Conservation (phyloP, 2,329 filamentous ascomycete species). For the Aspergillus ochraceus region DNA sequence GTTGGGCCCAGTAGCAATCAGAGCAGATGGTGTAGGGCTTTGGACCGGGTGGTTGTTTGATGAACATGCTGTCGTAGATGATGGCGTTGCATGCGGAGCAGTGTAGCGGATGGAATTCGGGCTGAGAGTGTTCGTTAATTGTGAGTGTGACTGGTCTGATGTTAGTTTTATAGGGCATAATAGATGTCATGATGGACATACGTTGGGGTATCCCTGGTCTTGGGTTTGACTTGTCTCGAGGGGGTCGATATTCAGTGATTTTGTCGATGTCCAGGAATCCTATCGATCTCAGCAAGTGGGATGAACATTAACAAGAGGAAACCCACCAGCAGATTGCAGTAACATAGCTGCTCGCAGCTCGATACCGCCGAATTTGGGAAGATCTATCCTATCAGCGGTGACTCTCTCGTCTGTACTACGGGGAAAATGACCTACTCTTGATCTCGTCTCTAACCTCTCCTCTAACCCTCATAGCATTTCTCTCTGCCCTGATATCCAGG, state of each 20-base stretch:
- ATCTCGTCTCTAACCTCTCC: not conserved
- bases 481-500: not conserved
- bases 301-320: not conserved
- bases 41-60: not conserved
- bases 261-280: conserved; percentile 43
- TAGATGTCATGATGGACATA: conserved; percentile 6
- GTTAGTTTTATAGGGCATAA: not conserved
- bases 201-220: conserved; percentile 24
- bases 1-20: conserved; percentile 31
- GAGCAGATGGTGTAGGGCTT: conserved; percentile 29
- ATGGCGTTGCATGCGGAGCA: conserved; percentile 18
- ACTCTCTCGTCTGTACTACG: not conserved
- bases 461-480: not conserved
- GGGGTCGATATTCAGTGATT: conserved; percentile 36
- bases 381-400: not conserved
- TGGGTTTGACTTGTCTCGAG: conserved; percentile 16
- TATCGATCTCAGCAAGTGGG: not conserved
- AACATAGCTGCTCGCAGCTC: conserved; percentile 31
- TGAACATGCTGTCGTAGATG: conserved; percentile 31
- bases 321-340: conserved; percentile 28
- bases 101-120: conserved; percentile 8
- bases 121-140: not conserved
- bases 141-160: not conserved
- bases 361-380: not conserved
- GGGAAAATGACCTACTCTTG: not conserved